A percentile compares a stretch with the other conserved stretches of the same genome.
Evolutionary conservation across 1,139 yeast species (phyloP).

Genomic region (Yarrowia galli): DNA sequence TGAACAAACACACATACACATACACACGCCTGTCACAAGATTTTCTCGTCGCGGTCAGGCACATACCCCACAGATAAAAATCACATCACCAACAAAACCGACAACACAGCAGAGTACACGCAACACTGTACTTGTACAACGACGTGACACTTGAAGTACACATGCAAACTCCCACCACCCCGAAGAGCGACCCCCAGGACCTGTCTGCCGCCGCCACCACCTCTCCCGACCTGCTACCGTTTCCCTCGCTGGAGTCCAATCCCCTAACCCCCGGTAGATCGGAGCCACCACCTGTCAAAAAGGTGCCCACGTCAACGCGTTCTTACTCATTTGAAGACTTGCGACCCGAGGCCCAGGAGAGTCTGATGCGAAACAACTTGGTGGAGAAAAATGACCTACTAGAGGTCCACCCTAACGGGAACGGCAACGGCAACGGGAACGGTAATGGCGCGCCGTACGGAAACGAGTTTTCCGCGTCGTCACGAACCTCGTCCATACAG

Average conservation of each 20-base stretch:
- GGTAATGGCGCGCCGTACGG: background rate
- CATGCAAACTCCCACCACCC: slow-evolving; percentile 3
- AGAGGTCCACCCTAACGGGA: background rate
- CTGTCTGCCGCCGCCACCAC: slow-evolving; percentile 4
- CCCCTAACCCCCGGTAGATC: slow-evolving; percentile 41
- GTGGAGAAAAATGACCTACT: background rate
- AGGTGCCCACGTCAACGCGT: slow-evolving; percentile 8
- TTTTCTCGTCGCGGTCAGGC: background rate
- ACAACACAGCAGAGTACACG: background rate
- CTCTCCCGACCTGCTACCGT: slow-evolving; percentile 39
- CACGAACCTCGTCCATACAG: slow-evolving; percentile 45
- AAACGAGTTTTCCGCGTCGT: slow-evolving; percentile 38
- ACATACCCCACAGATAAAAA: background rate
- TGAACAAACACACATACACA: too few species aligned
- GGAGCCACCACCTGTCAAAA: slow-evolving; percentile 13
- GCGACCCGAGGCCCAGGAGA: slow-evolving; percentile 29
- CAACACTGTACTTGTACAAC: too few species aligned
- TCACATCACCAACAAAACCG: background rate
- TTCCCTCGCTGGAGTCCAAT: slow-evolving; percentile 39
- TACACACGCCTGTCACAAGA: background rate
- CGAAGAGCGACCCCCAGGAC: slow-evolving; percentile 15
- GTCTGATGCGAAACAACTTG: slow-evolving; percentile 15
- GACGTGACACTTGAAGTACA: background rate
- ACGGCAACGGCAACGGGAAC: background rate
- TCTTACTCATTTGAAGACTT: slow-evolving; percentile 12